These are phyloP conservation scores for Colletotrichum lentis DNA, from an alignment of 2,329 filamentous ascomycete genomes.

Conservation along the genomic window DNA sequence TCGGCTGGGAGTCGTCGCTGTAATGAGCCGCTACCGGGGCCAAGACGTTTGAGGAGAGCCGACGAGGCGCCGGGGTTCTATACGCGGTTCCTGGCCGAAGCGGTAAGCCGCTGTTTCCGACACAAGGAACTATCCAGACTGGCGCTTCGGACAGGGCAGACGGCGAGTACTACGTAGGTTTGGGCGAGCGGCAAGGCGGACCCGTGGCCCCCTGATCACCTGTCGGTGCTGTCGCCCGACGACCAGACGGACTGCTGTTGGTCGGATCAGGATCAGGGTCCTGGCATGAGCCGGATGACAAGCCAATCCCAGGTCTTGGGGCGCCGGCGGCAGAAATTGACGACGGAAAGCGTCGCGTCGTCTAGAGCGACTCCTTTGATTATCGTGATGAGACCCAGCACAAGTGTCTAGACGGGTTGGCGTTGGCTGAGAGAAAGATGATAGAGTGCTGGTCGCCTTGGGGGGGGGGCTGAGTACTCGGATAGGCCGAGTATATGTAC, in stretches of 20 bases:
- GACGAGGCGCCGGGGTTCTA: conserved; percentile 3
- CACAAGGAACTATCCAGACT: not conserved
- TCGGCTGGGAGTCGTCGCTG: conserved; percentile 16
- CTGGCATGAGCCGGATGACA: conserved; percentile 5
- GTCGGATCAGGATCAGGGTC: conserved; percentile 11
- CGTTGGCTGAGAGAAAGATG: too few relatives aligned
- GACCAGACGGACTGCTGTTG: not conserved
- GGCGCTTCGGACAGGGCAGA: conserved; percentile 14
- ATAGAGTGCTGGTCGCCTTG: too few relatives aligned
- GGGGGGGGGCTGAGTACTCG: too few relatives aligned
- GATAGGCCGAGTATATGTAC: too few relatives aligned
- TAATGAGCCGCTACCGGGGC: not conserved
- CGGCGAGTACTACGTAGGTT: too few relatives aligned
- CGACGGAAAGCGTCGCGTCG: not conserved
- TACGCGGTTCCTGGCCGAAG: conserved; percentile 12
- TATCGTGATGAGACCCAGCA: too few relatives aligned
- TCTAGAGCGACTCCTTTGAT: not conserved
- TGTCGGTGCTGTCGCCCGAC: not conserved
- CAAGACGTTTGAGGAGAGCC: not conserved
- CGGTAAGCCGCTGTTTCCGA: not conserved
- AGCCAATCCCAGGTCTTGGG: conserved; percentile 1
- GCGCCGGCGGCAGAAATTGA: not conserved
- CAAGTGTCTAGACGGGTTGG: not conserved
- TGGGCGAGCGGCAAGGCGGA: conserved; percentile 16
- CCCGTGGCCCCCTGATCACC: not conserved